Base-by-base conservation (phyloP, 176 grass and related monocot genomes). In the Coix lacrymajobi region DNA sequence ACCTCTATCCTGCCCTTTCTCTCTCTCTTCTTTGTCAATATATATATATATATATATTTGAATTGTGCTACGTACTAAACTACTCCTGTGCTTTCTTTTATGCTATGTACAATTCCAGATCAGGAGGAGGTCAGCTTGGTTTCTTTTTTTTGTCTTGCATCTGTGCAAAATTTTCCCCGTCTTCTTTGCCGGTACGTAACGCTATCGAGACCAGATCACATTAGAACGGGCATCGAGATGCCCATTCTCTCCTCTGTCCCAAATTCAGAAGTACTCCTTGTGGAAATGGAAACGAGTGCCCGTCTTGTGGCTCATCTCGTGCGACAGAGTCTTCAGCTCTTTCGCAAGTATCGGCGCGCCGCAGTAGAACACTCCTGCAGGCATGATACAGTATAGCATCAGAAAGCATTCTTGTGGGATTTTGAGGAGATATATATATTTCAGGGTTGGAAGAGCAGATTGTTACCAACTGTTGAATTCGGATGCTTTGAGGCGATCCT, bases 21-120 rank as follows among this genome's bases (percentile, higher is more conserved):
- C 41, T 72, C 8, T 31, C 67, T 40, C 20, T 56, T 13, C 76
- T 40, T 60, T 49, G 75, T 75, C 72, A 87, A 86, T 79, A 79
- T 81, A 39, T 79, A 38, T 81, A n/a, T n/a, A n/a, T n/a, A n/a
- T n/a, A n/a, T n/a, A 78, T 73, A 49, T 62, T 31, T 62, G 13
- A 82, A 85, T 77, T 30, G 33, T 40, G 81, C 81, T 83, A 83
- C 39, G 24, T 69, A 69, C 87, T 85, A 38, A 79, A 30, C 79
- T 90, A 91, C 12, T 58, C 65, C 79, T 89, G 77, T 78, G 75
- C 72, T 89, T 64, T 64, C 82, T 89, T 85, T 94, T 94, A 89
- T 91, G 90, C 79, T 95, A 98, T 98, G 56, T 98, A 98, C 96
- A 94, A 75, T 88, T 92, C 87, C 87, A 91, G 88, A 81, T 91